These are phyloP conservation scores for Heliamphora pulchella DNA, from an alignment of 179 eudicot genomes.

Conservation along the genomic window DNA sequence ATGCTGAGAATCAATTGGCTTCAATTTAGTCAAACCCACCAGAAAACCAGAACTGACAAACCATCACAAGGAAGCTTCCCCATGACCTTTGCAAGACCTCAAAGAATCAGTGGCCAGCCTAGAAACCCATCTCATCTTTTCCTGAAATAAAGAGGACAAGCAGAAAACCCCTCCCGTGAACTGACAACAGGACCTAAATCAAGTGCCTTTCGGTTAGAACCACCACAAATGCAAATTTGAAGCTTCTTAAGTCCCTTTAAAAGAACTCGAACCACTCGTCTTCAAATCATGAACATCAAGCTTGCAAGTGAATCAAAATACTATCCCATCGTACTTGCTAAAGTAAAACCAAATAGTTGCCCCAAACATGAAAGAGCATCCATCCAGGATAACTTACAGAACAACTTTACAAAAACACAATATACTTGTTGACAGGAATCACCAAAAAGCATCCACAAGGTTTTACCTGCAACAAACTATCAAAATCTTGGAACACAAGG, in stretches of 20 bases:
- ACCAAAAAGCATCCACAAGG: neutral
- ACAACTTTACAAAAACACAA: too few relatives aligned
- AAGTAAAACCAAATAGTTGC: neutral
- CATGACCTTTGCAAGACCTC: neutral
- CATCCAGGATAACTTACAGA: neutral
- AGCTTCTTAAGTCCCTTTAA: neutral
- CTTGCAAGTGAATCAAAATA: neutral
- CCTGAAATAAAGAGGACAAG: neutral
- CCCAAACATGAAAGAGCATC: neutral
- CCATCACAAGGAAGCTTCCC: neutral
- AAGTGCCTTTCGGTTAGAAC: neutral
- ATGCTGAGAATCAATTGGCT: slow-evolving; percentile 1
- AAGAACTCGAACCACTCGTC: neutral
- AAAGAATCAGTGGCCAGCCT: neutral
- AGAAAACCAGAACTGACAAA: neutral
- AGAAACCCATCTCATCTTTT: neutral
- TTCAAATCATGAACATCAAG: neutral
- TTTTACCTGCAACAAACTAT: too few relatives aligned
- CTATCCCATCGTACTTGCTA: neutral
- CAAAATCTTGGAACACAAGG: neutral
- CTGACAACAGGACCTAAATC: neutral
- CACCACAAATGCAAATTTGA: neutral
- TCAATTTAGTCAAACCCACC: neutral
- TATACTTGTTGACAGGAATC: neutral
- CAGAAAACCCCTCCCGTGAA: neutral